A percentile compares a stretch with the other conserved stretches of the same genome.
These are phyloP conservation scores for Aspergillus melleus DNA, from an alignment of 2,329 filamentous ascomycete species.

Conservation along the genomic window DNA sequence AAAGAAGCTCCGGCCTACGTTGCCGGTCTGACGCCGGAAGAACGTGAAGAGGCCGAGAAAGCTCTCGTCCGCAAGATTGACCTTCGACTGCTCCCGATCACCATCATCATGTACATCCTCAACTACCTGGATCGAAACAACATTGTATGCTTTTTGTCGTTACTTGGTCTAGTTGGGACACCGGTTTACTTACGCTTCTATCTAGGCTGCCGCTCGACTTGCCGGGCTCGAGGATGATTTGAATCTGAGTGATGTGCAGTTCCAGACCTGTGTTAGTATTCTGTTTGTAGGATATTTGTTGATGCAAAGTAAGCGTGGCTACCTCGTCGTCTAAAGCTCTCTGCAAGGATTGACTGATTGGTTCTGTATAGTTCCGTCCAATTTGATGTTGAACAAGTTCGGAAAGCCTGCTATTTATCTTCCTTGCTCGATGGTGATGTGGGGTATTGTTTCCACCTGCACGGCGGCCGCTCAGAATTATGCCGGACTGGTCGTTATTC, in stretches of 20 bases:
- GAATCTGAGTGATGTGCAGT: slow-evolving; percentile 42
- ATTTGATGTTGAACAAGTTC: slow-evolving; percentile 53
- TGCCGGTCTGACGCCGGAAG: slow-evolving; percentile 50
- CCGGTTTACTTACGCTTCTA: background rate
- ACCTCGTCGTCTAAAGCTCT: no score
- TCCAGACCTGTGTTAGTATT: slow-evolving; percentile 47
- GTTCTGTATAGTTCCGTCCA: slow-evolving; percentile 43
- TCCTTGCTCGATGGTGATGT: slow-evolving; percentile 56
- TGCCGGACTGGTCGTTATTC: slow-evolving; percentile 45
- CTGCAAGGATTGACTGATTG: background rate
- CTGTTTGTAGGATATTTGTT: slow-evolving; percentile 62
- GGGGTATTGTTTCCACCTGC: slow-evolving; percentile 61
- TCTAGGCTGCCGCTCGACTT: slow-evolving; percentile 36
- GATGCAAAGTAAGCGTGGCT: slow-evolving; percentile 53
- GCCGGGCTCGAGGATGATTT: slow-evolving; percentile 53
- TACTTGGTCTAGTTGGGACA: no score
- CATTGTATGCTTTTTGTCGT: slow-evolving; percentile 44
- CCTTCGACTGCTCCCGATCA: slow-evolving; percentile 63
- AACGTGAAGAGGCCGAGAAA: slow-evolving; percentile 56
- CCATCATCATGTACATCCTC: slow-evolving; percentile 74
- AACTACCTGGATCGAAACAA: slow-evolving; percentile 69
- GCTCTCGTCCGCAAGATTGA: slow-evolving; percentile 71
- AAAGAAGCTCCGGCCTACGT: slow-evolving; percentile 35
- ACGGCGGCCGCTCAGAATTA: slow-evolving; percentile 48
- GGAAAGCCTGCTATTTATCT: slow-evolving; percentile 54